Evolutionary conservation across 2,329 filamentous ascomycete genomes (phyloP).

Genomic region (Fusarium sp.): DNA sequence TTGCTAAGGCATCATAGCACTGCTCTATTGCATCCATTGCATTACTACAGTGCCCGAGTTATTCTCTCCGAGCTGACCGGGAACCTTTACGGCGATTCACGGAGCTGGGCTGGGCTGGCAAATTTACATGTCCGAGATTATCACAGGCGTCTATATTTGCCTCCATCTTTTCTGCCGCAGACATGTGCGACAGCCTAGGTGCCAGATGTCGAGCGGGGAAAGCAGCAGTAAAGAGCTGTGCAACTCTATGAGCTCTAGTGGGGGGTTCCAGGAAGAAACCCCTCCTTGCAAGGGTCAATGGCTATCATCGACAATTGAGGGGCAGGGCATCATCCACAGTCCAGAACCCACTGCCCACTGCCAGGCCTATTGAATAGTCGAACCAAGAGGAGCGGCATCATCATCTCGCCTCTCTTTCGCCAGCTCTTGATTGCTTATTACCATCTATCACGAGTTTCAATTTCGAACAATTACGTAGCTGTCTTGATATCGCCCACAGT

Average conservation of each 20-base stretch:
- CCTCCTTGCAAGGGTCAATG: slow-evolving; percentile 28
- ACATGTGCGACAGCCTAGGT: slow-evolving; percentile 29
- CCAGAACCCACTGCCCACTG: slow-evolving; percentile 30
- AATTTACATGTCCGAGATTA: slow-evolving; percentile 38
- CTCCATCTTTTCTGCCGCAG: slow-evolving; percentile 6
- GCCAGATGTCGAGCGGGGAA: slow-evolving; percentile 27
- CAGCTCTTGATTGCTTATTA: slow-evolving; percentile 7
- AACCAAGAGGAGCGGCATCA: slow-evolving; percentile 31
- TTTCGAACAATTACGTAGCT: slow-evolving; percentile 26
- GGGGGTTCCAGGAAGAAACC: slow-evolving; percentile 25
- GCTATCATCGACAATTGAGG: slow-evolving; percentile 30
- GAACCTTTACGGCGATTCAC: slow-evolving; percentile 7
- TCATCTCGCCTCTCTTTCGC: slow-evolving; percentile 32
- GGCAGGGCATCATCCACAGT: slow-evolving; percentile 32
- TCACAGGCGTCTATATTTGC: slow-evolving; percentile 8
- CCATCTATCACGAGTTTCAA: slow-evolving; percentile 25
- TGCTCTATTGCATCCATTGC: background rate
- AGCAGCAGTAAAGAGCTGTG: slow-evolving; percentile 16
- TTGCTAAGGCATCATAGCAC: slow-evolving; percentile 2
- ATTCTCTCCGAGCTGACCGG: slow-evolving; percentile 19
- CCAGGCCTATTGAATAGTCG: slow-evolving; percentile 31
- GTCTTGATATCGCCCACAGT: background rate
- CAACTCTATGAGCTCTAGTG: slow-evolving; percentile 29
- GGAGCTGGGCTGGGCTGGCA: background rate
- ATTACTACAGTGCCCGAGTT: background rate